Percentiles rank a stretch among this genome's conserved stretches.
Evolutionary conservation across 345 rosid genomes (phyloP).

Genomic region (Gossypium australe): DNA sequence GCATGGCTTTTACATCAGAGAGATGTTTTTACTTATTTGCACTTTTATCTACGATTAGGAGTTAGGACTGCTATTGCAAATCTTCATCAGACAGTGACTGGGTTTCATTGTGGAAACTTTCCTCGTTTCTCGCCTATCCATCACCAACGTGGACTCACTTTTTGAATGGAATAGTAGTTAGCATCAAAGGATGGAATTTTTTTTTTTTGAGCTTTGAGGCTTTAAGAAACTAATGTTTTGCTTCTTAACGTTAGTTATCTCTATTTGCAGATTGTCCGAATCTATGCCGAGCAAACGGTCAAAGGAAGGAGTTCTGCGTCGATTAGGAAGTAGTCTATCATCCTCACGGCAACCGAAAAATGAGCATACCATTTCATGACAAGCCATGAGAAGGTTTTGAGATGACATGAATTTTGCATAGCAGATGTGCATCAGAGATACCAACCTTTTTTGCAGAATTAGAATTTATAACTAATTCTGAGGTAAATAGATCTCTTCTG

Average conservation of each 20-base stretch:
- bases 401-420: background rate
- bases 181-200: background rate
- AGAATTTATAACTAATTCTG: background rate
- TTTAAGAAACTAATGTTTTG: background rate
- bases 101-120: background rate
- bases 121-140: background rate
- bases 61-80: background rate
- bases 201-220: background rate
- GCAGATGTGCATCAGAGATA: background rate
- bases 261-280: background rate
- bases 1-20: background rate
- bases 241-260: background rate
- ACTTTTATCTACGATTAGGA: background rate
- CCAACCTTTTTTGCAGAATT: background rate
- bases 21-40: background rate
- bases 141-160: background rate
- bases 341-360: background rate
- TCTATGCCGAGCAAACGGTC: constrained; percentile 10
- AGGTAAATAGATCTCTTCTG: constrained; percentile 5
- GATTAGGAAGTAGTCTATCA: background rate
- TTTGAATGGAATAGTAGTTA: background rate
- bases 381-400: background rate
- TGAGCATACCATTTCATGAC: background rate
- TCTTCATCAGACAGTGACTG: background rate
- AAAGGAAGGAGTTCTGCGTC: constrained; percentile 5